Conservation (phyloP, 345 rosid genomes). For the Eutrema heterophyllum region DNA sequence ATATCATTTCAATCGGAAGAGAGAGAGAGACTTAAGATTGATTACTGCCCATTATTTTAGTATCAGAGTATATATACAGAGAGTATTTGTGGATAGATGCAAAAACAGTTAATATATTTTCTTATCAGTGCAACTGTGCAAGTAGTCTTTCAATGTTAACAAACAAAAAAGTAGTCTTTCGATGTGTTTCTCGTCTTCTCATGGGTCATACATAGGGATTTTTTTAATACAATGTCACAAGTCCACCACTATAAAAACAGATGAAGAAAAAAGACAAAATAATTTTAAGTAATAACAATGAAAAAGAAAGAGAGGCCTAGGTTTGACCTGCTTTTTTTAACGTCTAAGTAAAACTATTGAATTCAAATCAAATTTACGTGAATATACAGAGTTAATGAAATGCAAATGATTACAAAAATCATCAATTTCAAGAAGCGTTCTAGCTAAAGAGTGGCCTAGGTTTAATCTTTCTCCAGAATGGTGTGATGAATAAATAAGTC, state of each 20-base stretch:
- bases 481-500: background rate
- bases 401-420: no score
- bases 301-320: background rate
- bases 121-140: background rate
- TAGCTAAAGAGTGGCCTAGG: background rate
- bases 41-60: background rate
- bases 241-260: background rate
- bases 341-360: no score
- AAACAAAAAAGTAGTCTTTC: background rate
- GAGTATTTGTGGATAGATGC: conserved; percentile 13
- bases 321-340: background rate
- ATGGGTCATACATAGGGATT: background rate
- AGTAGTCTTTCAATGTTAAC: background rate
- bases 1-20: conserved; percentile 10
- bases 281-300: background rate
- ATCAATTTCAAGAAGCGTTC: no score
- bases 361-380: no score
- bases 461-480: background rate
- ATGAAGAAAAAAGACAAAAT: background rate
- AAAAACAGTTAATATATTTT: background rate
- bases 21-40: background rate
- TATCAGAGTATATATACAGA: background rate
- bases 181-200: background rate
- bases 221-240: background rate
- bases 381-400: no score